Conservation (phyloP, 805 yeast species). For the Saccharomyces jurei region DNA sequence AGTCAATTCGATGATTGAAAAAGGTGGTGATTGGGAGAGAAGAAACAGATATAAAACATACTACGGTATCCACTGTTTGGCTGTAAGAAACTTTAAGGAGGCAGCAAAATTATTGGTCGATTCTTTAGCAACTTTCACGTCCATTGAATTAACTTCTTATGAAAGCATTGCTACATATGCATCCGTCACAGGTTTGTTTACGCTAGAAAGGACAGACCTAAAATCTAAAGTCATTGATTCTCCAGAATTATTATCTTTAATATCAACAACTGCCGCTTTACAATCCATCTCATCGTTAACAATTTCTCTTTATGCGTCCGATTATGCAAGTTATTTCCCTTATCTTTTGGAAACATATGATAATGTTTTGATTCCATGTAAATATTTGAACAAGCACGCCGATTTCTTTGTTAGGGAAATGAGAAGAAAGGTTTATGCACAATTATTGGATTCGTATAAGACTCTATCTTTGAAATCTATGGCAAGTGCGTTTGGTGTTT, state of each 20-base stretch:
- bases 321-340: conserved; percentile 72
- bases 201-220: conserved; percentile 75
- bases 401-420: conserved; percentile 82
- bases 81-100: conserved; percentile 77
- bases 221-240: conserved; percentile 83
- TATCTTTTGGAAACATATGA: conserved; percentile 72
- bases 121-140: conserved; percentile 89
- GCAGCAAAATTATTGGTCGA: conserved; percentile 83
- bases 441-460: conserved; percentile 87
- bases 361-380: conserved; percentile 52
- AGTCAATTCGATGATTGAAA: conserved; percentile 69
- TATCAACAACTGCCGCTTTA: conserved; percentile 59
- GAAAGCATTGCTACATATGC: conserved; percentile 87
- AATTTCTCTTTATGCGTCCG: conserved; percentile 80
- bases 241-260: conserved; percentile 81
- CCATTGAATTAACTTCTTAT: conserved; percentile 81
- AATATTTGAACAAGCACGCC: conserved; percentile 69
- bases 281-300: conserved; percentile 79
- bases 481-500: conserved; percentile 92
- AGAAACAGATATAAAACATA: conserved; percentile 91
- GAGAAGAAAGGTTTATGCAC: conserved; percentile 92
- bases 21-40: conserved; percentile 99
- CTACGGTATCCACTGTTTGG: conserved; percentile 72
- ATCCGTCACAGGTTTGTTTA: conserved; percentile 75
- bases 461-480: conserved; percentile 82